Conservation (phyloP, 2,329 filamentous ascomycete species). For the Penicillium expansum region DNA sequence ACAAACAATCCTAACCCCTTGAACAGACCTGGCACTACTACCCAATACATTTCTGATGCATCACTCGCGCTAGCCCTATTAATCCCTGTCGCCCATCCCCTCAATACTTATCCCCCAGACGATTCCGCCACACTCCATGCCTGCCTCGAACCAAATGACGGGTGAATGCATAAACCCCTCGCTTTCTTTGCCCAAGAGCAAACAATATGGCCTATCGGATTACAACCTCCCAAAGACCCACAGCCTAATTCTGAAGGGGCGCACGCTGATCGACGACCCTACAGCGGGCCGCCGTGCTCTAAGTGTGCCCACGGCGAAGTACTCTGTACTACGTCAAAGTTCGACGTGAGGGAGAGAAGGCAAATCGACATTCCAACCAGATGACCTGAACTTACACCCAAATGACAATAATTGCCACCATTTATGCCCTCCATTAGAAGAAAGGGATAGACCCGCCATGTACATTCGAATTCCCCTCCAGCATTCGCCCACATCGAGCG, state of each 20-base stretch:
- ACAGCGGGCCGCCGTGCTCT: not conserved
- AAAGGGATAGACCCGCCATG: constrained; percentile 1
- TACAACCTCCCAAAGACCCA: not conserved
- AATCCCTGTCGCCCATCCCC: not conserved
- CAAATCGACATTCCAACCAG: constrained; percentile 1
- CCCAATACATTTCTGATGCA: constrained; percentile 4
- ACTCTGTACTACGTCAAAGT: not conserved
- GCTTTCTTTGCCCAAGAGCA: not conserved
- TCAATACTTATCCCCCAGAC: constrained; percentile 8
- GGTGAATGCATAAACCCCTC: constrained; percentile 4
- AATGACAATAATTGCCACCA: not conserved
- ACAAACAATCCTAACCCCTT: not conserved
- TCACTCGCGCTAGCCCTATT: not conserved
- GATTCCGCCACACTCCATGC: constrained; percentile 1
- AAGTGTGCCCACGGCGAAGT: not conserved
- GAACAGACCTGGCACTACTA: not conserved
- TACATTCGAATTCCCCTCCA: not conserved
- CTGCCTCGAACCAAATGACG: not conserved
- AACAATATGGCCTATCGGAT: constrained; percentile 3
- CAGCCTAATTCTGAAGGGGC: not conserved
- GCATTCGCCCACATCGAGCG: not conserved
- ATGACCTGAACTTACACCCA: not conserved
- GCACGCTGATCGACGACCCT: constrained; percentile 5
- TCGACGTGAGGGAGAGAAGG: constrained; percentile 7
- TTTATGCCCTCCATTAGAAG: not conserved